Evolutionary conservation across 495 filamentous ascomycete genomes (phyloP), one percentile per base, ranked within the genome.

Genomic region (Alectoria sarmentosa): DNA sequence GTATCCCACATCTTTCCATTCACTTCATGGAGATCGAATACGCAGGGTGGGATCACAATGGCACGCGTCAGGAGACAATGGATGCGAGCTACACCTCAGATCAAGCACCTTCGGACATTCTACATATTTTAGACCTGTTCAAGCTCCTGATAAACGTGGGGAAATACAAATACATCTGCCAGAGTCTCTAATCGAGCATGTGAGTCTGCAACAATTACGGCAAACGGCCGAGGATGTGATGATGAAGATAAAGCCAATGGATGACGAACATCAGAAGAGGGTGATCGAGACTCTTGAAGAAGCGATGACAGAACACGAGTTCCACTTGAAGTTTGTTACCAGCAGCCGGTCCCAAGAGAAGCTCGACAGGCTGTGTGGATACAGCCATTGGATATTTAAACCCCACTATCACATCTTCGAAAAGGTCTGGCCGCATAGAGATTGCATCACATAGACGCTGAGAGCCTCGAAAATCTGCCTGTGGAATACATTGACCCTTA

Each of bases 11-110:
- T 4, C 23, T 52, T 28, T 52, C 48, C 48, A 9, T 52, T 14
- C 48, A 52, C 48, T 52, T 52, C 48, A 52, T 52, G 48, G 48
- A 52, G 48, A 52, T 28, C 6, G 3, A 52, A 7, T 52, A 52
- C 23, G 23, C 23, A 15, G 5, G 9, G 23, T 52, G 46, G 46
- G 3, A 13, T 6, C 3, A 0, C 7, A 14, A 14, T n/a, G n/a
- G n/a, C 48, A 13, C 3, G 9, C 10, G 9, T 28, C 15, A 1
- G 48, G 48, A 30, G 48, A 52, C 11, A 19, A 11, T 30, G n/a
- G 23, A 14, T 1, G 10, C 4, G 11, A 8, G n/a, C 23, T 52
- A 15, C 4, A 28, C 13, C 0, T 3, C n/a, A 52, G 23, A 49
- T 26, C 23, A 1, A 10, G 1, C 7, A 8, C 23, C 48, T 28